Conservation (phyloP, 2,329 filamentous ascomycete species). For the Cercospora citrullina region DNA sequence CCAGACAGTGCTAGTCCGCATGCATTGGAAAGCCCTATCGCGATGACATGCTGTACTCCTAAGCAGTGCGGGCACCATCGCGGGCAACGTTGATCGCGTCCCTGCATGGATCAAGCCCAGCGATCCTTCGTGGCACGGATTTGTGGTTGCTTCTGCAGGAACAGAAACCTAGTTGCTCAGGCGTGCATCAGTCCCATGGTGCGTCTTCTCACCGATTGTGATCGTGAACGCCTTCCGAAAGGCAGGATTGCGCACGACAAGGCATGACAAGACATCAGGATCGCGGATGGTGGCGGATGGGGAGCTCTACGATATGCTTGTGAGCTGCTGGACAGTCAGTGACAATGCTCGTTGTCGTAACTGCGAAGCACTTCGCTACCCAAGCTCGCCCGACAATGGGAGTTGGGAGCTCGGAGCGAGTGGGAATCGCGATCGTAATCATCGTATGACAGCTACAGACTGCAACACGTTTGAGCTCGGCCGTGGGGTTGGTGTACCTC, state of each 20-base stretch:
- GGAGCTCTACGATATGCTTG: background rate
- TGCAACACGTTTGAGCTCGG: background rate
- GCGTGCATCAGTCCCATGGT: slow-evolving; percentile 3
- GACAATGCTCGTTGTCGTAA: background rate
- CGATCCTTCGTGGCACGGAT: background rate
- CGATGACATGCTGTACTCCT: background rate
- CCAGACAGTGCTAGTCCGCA: background rate
- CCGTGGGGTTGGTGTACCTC: background rate
- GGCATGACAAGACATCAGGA: background rate
- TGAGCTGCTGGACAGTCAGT: background rate
- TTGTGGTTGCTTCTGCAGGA: slow-evolving; percentile 6
- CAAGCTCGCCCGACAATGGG: background rate
- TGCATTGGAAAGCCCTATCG: background rate
- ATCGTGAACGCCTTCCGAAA: background rate
- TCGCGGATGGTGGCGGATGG: slow-evolving; percentile 2
- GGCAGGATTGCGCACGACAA: background rate
- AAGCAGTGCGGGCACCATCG: background rate
- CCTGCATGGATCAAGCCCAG: background rate
- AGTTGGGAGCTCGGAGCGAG: background rate
- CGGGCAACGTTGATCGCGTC: background rate
- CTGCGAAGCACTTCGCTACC: background rate
- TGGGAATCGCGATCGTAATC: background rate
- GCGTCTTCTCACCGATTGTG: background rate
- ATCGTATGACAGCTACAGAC: background rate
- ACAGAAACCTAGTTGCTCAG: slow-evolving; percentile 3